phyloP scores from a whole-genome alignment of 2,329 filamentous ascomycete genomes.

The Ophiostoma himal-ulmi region DNA sequence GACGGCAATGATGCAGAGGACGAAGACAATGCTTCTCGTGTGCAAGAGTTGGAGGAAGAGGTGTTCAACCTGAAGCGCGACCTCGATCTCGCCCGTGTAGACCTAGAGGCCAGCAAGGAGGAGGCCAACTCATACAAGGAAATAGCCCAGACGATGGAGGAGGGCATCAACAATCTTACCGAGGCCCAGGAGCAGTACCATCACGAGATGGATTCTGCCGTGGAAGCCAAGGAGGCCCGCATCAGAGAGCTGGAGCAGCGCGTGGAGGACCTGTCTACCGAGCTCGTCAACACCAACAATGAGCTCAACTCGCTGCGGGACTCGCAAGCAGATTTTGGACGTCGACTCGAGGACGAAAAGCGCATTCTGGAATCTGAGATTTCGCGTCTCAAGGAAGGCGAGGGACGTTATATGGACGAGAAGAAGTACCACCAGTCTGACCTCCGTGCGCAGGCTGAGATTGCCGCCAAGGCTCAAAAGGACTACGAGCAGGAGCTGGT shows the following conservation, averaged over 20 bases:
- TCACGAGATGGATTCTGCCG: constrained; percentile 72
- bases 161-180: constrained; percentile 72
- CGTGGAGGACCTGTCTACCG: constrained; percentile 73
- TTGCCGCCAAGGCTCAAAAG: constrained; percentile 86
- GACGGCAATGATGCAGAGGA: constrained; percentile 31
- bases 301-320: constrained; percentile 77
- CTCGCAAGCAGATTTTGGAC: constrained; percentile 67
- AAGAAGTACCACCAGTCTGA: constrained; percentile 85
- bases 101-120: constrained; percentile 73
- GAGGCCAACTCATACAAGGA: constrained; percentile 84
- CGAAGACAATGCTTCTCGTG: constrained; percentile 45
- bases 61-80: constrained; percentile 82
- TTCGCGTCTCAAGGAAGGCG: constrained; percentile 73
- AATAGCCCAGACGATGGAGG: constrained; percentile 81
- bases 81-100: constrained; percentile 70
- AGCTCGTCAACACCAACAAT: constrained; percentile 73
- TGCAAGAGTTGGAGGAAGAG: constrained; percentile 77
- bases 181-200: constrained; percentile 79
- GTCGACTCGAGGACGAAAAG: constrained; percentile 76
- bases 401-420: constrained; percentile 70
- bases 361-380: constrained; percentile 71
- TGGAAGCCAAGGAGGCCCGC: constrained; percentile 71
- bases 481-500: constrained; percentile 92
- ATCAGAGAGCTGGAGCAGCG: constrained; percentile 78
- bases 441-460: constrained; percentile 85